Percentiles rank a stretch among this genome's conserved stretches.
Conservation (phyloP, 2,329 filamentous ascomycete species). For the Neofusicoccum umdonicola region DNA sequence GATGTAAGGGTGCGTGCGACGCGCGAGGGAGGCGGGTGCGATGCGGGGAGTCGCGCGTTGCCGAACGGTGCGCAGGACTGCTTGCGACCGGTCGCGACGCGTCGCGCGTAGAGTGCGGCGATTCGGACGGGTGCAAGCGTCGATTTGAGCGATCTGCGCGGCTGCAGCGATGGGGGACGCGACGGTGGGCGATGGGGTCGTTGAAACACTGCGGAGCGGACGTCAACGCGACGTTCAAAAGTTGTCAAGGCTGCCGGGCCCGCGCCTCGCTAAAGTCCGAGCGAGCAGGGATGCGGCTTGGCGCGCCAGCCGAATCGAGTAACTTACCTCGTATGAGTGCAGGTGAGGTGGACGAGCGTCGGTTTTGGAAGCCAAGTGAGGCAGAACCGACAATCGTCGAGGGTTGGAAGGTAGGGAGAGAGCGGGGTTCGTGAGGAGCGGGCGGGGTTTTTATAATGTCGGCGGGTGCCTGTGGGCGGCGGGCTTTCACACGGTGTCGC, state of each 20-base stretch:
- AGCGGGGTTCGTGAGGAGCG: neutral
- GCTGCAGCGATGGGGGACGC: neutral
- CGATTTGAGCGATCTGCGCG: neutral
- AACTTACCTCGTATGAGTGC: neutral
- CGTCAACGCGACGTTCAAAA: conserved; percentile 16
- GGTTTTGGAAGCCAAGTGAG: neutral
- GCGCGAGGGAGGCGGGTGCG: conserved; percentile 3
- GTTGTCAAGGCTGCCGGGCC: conserved; percentile 1
- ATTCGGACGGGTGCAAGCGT: neutral
- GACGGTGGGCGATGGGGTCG: neutral
- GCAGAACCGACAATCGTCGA: neutral
- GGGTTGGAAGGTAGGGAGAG: neutral
- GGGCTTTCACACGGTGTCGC: neutral
- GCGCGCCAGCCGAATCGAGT: conserved; percentile 7
- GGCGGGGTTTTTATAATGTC: neutral
- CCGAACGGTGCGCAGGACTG: neutral
- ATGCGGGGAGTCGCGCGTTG: neutral
- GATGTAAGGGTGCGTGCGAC: conserved; percentile 2
- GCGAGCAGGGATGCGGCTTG: neutral
- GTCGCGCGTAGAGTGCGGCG: conserved; percentile 1
- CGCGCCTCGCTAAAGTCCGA: conserved; percentile 10
- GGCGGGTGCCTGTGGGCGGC: neutral
- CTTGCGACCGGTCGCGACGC: conserved; percentile 8
- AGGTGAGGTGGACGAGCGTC: neutral
- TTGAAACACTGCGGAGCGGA: conserved; percentile 6